Base-by-base conservation (phyloP, 441 rosid genomes). In the Theobroma grandiflorum region DNA sequence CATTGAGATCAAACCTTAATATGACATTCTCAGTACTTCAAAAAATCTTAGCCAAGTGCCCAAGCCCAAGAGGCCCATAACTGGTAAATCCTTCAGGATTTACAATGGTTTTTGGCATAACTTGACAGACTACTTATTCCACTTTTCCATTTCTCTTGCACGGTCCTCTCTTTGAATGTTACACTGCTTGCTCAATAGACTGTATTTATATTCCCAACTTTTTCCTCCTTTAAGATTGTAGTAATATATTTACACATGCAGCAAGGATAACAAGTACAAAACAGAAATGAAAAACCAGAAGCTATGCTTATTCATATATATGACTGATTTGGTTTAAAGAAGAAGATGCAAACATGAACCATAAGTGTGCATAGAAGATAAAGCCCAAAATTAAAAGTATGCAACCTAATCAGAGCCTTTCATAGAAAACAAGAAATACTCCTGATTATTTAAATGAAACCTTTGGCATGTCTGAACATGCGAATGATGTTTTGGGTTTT, bases 391-490 rank as follows among this genome's bases (percentile, higher is more conserved):
- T 18, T 8, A 63, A 4, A 47, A 47, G 58, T 5, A 45, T 3
- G 18, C 59, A 63, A 45, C 37, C 11, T 49, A 63, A 31, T 47
- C 8, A 64, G 22, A 0, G 2, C 15, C 38, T 59, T 74, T 11
- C 0, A 0, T 3, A 43, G 65, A 74, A 47, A 78, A 33, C 16
- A 79, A 33, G 50, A 40, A 64, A 79, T 38, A 37, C 43, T 37
- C 20, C 20, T 64, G 66, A 70, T 40, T 49, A 53, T 52, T 40
- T 14, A 42, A 78, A 64, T 35, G 62, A 49, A 81, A 97, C 98
- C 91, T 93, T 89, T 92, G 58, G 91, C 88, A 85, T 86, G 95
- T 79, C 82, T 50, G 75, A 94, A 86, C 80, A 87, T 88, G 55
- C 91, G 95, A 71, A 93, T 77, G 4, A 83, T 80, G 49, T 78